phyloP scores from a whole-genome alignment of 441 rosid species.

The Brassica hybrid region DNA sequence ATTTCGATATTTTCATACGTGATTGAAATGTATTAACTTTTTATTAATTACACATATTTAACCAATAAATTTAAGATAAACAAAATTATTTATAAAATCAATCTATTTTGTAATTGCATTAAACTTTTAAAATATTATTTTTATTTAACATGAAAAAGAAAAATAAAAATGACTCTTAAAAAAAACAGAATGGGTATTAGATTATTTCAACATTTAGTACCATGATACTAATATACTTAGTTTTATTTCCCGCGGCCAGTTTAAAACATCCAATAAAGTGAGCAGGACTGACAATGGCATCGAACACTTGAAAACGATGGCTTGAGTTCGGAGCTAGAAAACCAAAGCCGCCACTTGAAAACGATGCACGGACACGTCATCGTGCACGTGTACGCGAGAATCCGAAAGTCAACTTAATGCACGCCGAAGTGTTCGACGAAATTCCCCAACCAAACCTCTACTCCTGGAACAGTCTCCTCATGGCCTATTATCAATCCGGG shows the following conservation, averaged over 20 bases:
- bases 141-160: too few relatives aligned
- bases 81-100: too few relatives aligned
- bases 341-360: slow-evolving; percentile 52
- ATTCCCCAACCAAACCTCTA: slow-evolving; percentile 63
- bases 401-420: slow-evolving; percentile 63
- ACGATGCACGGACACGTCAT: slow-evolving; percentile 66
- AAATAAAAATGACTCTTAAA: too few relatives aligned
- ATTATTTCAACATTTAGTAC: background rate
- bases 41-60: too few relatives aligned
- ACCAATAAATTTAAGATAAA: too few relatives aligned
- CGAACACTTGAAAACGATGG: slow-evolving; percentile 62
- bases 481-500: slow-evolving; percentile 78
- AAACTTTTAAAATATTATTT: too few relatives aligned
- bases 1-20: too few relatives aligned
- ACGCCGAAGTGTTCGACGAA: slow-evolving; percentile 64
- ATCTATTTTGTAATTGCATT: too few relatives aligned
- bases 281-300: slow-evolving; percentile 46
- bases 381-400: slow-evolving; percentile 43
- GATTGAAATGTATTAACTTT: too few relatives aligned
- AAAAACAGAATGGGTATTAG: too few relatives aligned
- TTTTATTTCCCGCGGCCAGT: background rate
- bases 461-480: slow-evolving; percentile 88
- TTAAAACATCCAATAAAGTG: slow-evolving; percentile 4
- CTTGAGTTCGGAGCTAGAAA: slow-evolving; percentile 48
- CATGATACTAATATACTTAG: background rate